Evolutionary conservation across 139 green algal genomes (phyloP).

Genomic region (Penium margaritaceum): DNA sequence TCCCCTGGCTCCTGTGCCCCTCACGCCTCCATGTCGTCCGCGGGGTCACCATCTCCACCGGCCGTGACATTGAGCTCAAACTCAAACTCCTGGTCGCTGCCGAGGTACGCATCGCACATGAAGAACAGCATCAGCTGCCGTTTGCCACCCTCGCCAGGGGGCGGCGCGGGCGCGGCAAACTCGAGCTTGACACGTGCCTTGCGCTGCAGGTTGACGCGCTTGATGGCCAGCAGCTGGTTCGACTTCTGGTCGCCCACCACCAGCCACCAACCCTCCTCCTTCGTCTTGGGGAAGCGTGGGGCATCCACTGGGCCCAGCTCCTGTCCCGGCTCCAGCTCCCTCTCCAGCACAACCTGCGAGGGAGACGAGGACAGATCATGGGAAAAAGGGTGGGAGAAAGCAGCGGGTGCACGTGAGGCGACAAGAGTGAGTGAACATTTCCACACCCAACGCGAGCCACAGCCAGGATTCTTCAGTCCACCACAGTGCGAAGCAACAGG

Average conservation of each 20-base stretch:
- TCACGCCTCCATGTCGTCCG: too few species aligned
- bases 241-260: constrained; percentile 74
- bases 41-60: too few species aligned
- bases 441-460: too few species aligned
- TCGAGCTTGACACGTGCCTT: constrained; percentile 72
- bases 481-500: too few species aligned
- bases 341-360: constrained; percentile 63
- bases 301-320: constrained; percentile 67
- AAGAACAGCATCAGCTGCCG: constrained; percentile 79
- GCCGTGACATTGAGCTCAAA: constrained; percentile 82
- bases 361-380: neutral
- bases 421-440: too few species aligned
- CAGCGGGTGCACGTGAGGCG: too few species aligned
- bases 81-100: constrained; percentile 96
- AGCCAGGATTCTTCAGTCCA: too few species aligned
- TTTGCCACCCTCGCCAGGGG: constrained; percentile 51
- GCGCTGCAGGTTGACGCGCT: constrained; percentile 62
- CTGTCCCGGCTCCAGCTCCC: constrained; percentile 61
- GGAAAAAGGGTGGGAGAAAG: neutral
- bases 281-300: constrained; percentile 68
- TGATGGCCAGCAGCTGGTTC: constrained; percentile 87
- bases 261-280: constrained; percentile 96
- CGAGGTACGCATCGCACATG: constrained; percentile 96
- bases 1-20: too few species aligned
- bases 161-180: constrained; percentile 70